Conservation (phyloP, 768 basidiomycete genomes). For the Gloeophyllum trabeum region DNA sequence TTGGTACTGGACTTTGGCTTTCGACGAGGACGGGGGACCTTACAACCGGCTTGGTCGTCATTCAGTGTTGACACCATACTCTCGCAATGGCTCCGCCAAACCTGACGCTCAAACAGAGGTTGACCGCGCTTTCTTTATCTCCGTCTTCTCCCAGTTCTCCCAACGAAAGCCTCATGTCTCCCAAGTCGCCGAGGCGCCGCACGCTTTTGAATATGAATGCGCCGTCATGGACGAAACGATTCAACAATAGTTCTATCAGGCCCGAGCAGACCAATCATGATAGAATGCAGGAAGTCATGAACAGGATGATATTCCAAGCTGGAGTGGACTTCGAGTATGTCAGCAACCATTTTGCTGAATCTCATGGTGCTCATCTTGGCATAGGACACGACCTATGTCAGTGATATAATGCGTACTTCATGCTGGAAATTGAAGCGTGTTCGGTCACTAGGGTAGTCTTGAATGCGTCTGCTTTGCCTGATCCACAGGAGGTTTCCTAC, state of each 20-base stretch:
- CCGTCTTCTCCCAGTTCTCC: conserved; percentile 35
- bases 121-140: conserved; percentile 49
- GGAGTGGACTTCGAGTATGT: conserved; percentile 85
- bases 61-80: no score
- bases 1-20: no score
- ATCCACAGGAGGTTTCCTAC: conserved; percentile 67
- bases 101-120: conserved; percentile 43
- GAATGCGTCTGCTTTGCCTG: conserved; percentile 74
- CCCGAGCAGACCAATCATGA: conserved; percentile 22
- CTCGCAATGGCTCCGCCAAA: neutral
- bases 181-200: conserved; percentile 21
- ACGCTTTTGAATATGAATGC: conserved; percentile 34
- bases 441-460: conserved; percentile 70
- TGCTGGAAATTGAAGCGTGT: neutral
- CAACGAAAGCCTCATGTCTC: conserved; percentile 14
- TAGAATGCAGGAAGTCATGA: conserved; percentile 52
- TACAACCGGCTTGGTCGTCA: no score
- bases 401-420: conserved; percentile 17
- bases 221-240: conserved; percentile 38
- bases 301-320: conserved; percentile 74
- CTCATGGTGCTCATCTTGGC: conserved; percentile 6
- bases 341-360: conserved; percentile 1
- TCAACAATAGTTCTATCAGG: conserved; percentile 12
- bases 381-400: conserved; percentile 80
- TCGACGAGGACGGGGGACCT: no score